A percentile compares a stretch with the other conserved stretches of the same genome.
phyloP scores from a whole-genome alignment of 2,329 filamentous ascomycete genomes.

The Exophiala viscosa region DNA sequence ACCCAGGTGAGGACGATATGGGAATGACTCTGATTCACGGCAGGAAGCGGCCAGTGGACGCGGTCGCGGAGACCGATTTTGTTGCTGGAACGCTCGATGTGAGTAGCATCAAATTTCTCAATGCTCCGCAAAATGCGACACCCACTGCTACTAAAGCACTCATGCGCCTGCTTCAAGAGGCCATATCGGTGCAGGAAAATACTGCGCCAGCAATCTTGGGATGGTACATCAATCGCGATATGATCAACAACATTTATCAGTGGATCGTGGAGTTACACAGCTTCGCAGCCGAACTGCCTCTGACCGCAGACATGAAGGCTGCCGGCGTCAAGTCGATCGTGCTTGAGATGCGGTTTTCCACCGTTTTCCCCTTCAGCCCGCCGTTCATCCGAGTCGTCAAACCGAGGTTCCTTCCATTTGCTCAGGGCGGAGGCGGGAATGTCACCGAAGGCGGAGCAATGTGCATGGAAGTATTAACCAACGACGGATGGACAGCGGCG shows the following conservation, averaged over 20 bases:
- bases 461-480: slow-evolving; percentile 80
- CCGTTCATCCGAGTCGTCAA: slow-evolving; percentile 81
- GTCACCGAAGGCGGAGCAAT: slow-evolving; percentile 81
- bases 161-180: slow-evolving; percentile 59
- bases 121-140: slow-evolving; percentile 63
- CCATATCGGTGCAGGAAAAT: slow-evolving; percentile 61
- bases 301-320: slow-evolving; percentile 70
- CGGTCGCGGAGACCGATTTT: slow-evolving; percentile 53
- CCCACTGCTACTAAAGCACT: slow-evolving; percentile 59
- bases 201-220: slow-evolving; percentile 65
- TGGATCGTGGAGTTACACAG: slow-evolving; percentile 90
- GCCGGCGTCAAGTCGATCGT: slow-evolving; percentile 64
- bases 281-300: slow-evolving; percentile 65
- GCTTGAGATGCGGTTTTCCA: slow-evolving; percentile 75
- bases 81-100: slow-evolving; percentile 63
- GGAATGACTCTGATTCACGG: slow-evolving; percentile 1
- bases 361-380: slow-evolving; percentile 70
- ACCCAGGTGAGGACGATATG: neutral
- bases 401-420: slow-evolving; percentile 72
- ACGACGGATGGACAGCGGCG: slow-evolving; percentile 73
- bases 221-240: slow-evolving; percentile 71
- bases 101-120: slow-evolving; percentile 60
- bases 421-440: slow-evolving; percentile 74
- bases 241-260: slow-evolving; percentile 73
- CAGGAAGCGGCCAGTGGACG: slow-evolving; percentile 5